These are phyloP conservation scores for Chloris gayana DNA, from an alignment of 176 grass and related monocot genomes.

Conservation along the genomic window DNA sequence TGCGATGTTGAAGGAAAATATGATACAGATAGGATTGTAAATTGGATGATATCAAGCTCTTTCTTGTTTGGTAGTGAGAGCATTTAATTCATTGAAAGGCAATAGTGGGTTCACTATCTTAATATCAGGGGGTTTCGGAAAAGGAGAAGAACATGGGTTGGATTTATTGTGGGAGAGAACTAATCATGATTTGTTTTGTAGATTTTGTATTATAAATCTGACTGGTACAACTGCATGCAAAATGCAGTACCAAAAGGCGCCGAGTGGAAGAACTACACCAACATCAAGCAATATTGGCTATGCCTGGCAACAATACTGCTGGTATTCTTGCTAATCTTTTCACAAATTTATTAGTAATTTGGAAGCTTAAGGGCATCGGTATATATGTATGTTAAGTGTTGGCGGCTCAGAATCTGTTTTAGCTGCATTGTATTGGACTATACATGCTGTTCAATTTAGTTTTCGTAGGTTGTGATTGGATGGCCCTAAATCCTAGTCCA, in stretches of 20 bases:
- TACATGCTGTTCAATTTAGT: conserved; percentile 3
- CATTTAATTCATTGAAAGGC: background rate
- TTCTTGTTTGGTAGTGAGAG: conserved; percentile 24
- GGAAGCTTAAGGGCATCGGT: too few relatives aligned
- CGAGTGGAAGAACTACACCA: conserved; percentile 43
- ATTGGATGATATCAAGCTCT: background rate
- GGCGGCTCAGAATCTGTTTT: conserved; percentile 9
- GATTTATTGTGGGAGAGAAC: conserved; percentile 17
- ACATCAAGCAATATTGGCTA: conserved; percentile 19
- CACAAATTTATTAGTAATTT: background rate
- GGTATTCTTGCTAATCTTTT: conserved; percentile 48
- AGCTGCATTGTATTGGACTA: conserved; percentile 5
- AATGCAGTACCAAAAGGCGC: conserved; percentile 61
- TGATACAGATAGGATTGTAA: background rate
- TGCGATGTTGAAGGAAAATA: conserved; percentile 5
- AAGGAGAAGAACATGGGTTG: background rate
- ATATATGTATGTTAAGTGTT: background rate
- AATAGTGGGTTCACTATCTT: background rate
- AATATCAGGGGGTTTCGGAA: background rate
- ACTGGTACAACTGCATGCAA: conserved; percentile 31
- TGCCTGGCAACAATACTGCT: conserved; percentile 25
- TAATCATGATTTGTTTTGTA: conserved; percentile 23
- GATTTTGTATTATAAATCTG: conserved; percentile 21
- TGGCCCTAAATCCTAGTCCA: background rate
- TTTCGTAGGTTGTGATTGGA: background rate